Evolutionary conservation across 139 green algal genomes (phyloP), one percentile per base, ranked within the genome.

Genomic region (Picochlorum sp.): DNA sequence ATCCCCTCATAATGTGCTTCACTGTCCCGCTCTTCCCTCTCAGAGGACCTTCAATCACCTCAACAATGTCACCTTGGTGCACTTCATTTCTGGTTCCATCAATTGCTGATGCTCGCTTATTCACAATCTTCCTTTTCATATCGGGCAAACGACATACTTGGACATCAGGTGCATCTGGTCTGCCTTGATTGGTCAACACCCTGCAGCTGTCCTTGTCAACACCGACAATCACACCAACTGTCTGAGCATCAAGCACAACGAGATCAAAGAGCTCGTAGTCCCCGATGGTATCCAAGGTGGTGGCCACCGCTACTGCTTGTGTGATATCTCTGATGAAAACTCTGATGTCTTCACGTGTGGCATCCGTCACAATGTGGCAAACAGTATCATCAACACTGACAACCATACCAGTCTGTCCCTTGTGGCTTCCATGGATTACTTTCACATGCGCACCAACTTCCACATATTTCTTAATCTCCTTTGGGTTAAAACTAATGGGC

Each of bases 251-350:
- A 51, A 98, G 71, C 69, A 85, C 74, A 58, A 97, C 87, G 45
- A 98, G 77, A 72, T 98, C 92, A 73, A 97, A 90, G 59, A 97
- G 74, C 69, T 94, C 77, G 69, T 95, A 97, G 26, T 84, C 72
- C 7, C 89, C 91, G 32, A 97, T 77, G 44, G 64, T 78, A 58
- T 93, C 85, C 13, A 86, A 24, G 7, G 38, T 62, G 20, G 52
- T 49, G 16, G 68, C 13, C 23, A 75, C 66, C 30, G 85, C 78
- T 32, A 79, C 69, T 4, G 72, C 74, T 47, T 89, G 78, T 2
- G 84, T 83, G 9, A 98, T 77, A 74, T 98, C 90, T 3, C 81
- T 74, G 2, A 77, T 62, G 64, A 96, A 95, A 8, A 95, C 87
- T 38, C 74, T 77, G 49, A 97, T 74, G 72, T 98, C 82, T 69